Evolutionary conservation across 2,329 filamentous ascomycete genomes (phyloP), one percentile per base, ranked within the genome.

Genomic region (Paecilomyces variotii): DNA sequence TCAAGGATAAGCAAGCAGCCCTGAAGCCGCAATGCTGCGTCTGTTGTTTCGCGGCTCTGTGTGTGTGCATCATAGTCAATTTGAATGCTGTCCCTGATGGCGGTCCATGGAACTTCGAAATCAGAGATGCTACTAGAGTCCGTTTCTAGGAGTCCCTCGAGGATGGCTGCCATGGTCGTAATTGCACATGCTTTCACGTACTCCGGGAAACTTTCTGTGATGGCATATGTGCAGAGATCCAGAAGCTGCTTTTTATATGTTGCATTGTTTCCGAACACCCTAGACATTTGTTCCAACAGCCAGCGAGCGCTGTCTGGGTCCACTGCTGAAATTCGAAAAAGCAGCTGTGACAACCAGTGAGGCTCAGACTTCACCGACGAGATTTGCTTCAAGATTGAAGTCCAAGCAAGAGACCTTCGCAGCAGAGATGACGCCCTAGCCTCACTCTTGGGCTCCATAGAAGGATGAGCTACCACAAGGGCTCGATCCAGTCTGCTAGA

Each of bases 31-130:
- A 77, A 60, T 24, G 67, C 70, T 4, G 72, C 70, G 59, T 77
- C 72, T 0, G 68, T 68, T 50, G 72, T 70, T 25, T 73, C 71
- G 49, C 75, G 64, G 57, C 72, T 74, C 70, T 71, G 72, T 7
- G 65, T 60, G 12, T 70, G 58, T 12, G 60, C 63, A 19, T 65
- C 63, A 1, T 59, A 59, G 14, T 66, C 63, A 4, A 64, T 60
- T n/a, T 60, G 63, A 52, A 74, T 67, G 39, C 65, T 61, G 32
- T 60, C 61, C n/a, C 60, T 56, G 7, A 75, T 57, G 11, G 61
- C 61, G 3, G 64, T 65, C 65, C 61, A 72, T 45, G 71, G 65
- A n/a, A 72, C 61, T 11, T 58, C 45, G 10, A 74, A 59, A 0
- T 64, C 63, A 25, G 64, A 52, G 5, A 66, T 45, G n/a, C 56